Evolutionary conservation across 495 filamentous ascomycete genomes (phyloP).

Genomic region (Darksidea phi): DNA sequence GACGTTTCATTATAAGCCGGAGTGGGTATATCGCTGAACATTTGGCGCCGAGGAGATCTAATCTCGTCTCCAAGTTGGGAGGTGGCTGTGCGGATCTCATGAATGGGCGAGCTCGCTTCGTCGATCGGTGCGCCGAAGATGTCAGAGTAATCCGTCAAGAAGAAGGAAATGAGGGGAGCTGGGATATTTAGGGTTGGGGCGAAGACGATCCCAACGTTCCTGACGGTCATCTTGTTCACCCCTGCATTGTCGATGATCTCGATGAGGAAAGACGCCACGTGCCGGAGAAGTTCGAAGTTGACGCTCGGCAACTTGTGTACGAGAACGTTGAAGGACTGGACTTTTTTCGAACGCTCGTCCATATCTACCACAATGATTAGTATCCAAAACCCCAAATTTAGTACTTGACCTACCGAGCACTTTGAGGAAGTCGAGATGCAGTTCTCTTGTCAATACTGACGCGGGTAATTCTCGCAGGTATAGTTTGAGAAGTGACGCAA

Average conservation of each 20-base stretch:
- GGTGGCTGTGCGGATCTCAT: conserved; percentile 49
- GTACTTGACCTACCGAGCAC: conserved; percentile 66
- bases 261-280: conserved; percentile 81
- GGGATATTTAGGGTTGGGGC: conserved; percentile 98
- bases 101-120: conserved; percentile 50
- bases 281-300: conserved; percentile 76
- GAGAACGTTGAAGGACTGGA: conserved; percentile 78
- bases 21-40: conserved; percentile 69
- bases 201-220: conserved; percentile 97
- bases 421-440: conserved; percentile 83
- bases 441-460: conserved; percentile 84
- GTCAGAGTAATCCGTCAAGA: conserved; percentile 82
- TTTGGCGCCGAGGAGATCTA: conserved; percentile 64
- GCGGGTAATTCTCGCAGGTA: conserved; percentile 90
- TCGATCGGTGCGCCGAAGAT: conserved; percentile 76
- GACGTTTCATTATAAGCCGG: conserved; percentile 63
- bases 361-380: conserved; percentile 48
- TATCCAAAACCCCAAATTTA: background rate
- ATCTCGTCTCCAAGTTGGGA: conserved; percentile 56
- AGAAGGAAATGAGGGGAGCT: conserved; percentile 87
- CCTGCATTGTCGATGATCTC: conserved; percentile 85
- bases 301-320: conserved; percentile 77
- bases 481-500: conserved; percentile 89
- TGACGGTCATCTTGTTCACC: conserved; percentile 95
- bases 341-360: conserved; percentile 70